phyloP scores from a whole-genome alignment of 176 grass and related monocot genomes.

The Aegilops umbellulata region DNA sequence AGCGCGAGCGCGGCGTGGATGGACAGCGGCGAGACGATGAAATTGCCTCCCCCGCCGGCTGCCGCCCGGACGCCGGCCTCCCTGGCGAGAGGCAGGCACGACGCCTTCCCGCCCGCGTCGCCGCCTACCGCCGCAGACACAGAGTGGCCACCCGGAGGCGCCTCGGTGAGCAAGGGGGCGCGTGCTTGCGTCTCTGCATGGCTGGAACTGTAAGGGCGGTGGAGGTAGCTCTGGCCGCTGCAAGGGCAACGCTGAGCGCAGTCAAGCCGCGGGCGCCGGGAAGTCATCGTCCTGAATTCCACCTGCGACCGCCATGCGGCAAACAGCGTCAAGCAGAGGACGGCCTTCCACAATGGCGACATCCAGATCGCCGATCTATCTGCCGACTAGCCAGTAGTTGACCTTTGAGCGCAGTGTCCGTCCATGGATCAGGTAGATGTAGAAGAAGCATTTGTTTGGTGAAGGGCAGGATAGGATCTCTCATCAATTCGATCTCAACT shows the following conservation, averaged over 20 bases:
- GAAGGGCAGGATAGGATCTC: neutral
- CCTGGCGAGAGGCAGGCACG: neutral
- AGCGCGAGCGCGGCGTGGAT: constrained; percentile 3
- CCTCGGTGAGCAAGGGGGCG: neutral
- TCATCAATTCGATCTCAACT: neutral
- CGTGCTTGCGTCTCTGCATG: neutral
- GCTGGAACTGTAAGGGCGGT: neutral
- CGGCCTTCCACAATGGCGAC: neutral
- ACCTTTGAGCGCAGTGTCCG: neutral
- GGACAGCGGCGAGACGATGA: neutral
- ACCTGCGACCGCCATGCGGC: neutral
- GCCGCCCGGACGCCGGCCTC: constrained; percentile 1
- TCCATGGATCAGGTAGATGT: neutral
- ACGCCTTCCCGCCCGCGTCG: neutral
- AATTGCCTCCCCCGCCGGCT: neutral
- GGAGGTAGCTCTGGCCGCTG: neutral
- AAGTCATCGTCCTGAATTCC: neutral
- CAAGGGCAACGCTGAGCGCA: neutral
- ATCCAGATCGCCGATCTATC: neutral
- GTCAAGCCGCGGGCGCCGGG: neutral
- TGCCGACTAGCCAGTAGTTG: neutral
- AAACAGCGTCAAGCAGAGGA: neutral
- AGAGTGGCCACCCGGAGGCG: neutral
- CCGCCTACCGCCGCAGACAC: too few species aligned
- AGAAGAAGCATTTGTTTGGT: neutral